Conservation (phyloP, 306 rosid genomes). For the Glycine tomentella region DNA sequence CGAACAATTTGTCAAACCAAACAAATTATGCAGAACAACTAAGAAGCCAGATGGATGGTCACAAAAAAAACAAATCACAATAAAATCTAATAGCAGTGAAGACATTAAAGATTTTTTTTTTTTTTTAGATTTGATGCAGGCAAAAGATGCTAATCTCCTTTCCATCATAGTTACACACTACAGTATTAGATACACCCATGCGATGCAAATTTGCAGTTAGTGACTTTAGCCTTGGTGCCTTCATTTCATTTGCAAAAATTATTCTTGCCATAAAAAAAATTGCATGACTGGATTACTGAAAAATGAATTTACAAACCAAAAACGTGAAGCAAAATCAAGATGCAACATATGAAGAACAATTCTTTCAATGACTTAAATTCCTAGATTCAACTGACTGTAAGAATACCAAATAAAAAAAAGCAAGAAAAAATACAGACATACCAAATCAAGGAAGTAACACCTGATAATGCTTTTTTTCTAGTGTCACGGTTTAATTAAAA, state of each 20-base stretch:
- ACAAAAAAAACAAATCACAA: neutral
- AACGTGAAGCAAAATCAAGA: neutral
- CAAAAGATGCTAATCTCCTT: slow-evolving; percentile 69
- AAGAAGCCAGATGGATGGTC: neutral
- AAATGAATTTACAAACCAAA: slow-evolving; percentile 15
- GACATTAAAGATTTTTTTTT: neutral
- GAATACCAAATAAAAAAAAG: neutral
- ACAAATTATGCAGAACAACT: neutral
- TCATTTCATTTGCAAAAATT: slow-evolving; percentile 91
- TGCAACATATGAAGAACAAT: neutral
- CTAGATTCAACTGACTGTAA: neutral
- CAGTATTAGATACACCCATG: slow-evolving; percentile 94
- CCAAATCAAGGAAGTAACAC: slow-evolving; percentile 4
- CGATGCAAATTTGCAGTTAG: slow-evolving; percentile 94
- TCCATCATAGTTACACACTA: slow-evolving; percentile 89
- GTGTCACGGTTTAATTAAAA: neutral
- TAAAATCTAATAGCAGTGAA: neutral
- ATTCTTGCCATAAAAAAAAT: slow-evolving; percentile 61
- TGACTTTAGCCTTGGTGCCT: slow-evolving; percentile 84
- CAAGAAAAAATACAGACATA: neutral
- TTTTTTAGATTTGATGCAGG: neutral
- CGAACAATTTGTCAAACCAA: neutral
- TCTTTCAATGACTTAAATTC: slow-evolving; percentile 15
- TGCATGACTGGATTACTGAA: neutral
- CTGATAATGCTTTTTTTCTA: neutral